Conservation (phyloP, 2,329 filamentous ascomycete species). For the Zymoseptoria pseudotritici region DNA sequence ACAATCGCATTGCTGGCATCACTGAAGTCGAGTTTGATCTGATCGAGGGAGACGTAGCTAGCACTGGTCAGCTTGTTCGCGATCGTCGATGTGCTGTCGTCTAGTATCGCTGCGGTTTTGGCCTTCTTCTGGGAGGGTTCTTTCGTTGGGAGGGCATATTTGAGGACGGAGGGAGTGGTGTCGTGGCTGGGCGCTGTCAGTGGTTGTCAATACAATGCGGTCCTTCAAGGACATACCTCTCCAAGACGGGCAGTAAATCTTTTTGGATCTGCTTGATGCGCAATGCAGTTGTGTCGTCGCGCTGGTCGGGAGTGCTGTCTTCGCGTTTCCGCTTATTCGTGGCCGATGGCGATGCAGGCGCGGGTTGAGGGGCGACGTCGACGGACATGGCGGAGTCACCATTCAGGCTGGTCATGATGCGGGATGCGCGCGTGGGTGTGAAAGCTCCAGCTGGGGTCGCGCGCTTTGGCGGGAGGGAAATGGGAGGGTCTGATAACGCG, state of each 20-base stretch:
- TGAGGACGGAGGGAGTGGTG: slow-evolving; percentile 40
- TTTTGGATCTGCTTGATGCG: slow-evolving; percentile 27
- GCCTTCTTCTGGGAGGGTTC: slow-evolving; percentile 41
- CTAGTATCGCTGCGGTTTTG: slow-evolving; percentile 28
- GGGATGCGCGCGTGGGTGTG: slow-evolving; percentile 8
- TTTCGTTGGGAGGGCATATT: slow-evolving; percentile 30
- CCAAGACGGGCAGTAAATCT: slow-evolving; percentile 37
- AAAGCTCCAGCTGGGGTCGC: slow-evolving; percentile 3
- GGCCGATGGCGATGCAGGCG: slow-evolving; percentile 5
- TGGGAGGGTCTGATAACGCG: neutral
- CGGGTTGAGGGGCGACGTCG: slow-evolving; percentile 1
- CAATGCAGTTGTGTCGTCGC: slow-evolving; percentile 14
- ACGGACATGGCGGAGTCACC: slow-evolving; percentile 4
- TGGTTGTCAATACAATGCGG: neutral
- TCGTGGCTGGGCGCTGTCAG: slow-evolving; percentile 29
- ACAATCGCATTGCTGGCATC: slow-evolving; percentile 34
- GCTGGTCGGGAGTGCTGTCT: slow-evolving; percentile 27
- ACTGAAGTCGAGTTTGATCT: slow-evolving; percentile 38
- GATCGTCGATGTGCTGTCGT: slow-evolving; percentile 30
- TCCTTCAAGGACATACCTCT: slow-evolving; percentile 29
- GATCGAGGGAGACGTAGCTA: slow-evolving; percentile 35
- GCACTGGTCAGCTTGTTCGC: slow-evolving; percentile 31
- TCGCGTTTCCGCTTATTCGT: slow-evolving; percentile 41
- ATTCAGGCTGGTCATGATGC: slow-evolving; percentile 16
- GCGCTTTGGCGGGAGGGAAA: slow-evolving; percentile 2